These are phyloP conservation scores for Stevia rebaudiana DNA, from an alignment of 140 eudicot genomes.

Conservation along the genomic window DNA sequence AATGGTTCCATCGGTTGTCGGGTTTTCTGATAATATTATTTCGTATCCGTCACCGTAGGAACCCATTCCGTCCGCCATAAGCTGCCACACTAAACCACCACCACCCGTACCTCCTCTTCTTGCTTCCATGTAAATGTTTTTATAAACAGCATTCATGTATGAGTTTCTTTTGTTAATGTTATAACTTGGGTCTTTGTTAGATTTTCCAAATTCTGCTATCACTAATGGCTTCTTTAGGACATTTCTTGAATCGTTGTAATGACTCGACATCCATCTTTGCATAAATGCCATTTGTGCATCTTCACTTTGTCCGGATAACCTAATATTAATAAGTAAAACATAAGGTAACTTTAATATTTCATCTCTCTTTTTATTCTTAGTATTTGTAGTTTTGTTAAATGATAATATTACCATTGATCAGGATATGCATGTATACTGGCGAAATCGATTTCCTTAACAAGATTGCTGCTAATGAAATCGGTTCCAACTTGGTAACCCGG, in stretches of 20 bases:
- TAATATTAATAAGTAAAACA: too few relatives aligned
- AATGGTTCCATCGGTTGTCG: conserved; percentile 32
- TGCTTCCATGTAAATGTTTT: conserved; percentile 40
- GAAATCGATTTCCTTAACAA: conserved; percentile 47
- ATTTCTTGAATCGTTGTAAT: conserved; percentile 44
- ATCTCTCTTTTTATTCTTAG: too few relatives aligned
- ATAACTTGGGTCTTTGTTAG: conserved; percentile 45
- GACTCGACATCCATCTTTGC: conserved; percentile 61
- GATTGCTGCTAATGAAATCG: conserved; percentile 55
- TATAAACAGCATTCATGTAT: conserved; percentile 35
- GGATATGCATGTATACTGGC: conserved; percentile 67
- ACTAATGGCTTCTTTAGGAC: conserved; percentile 53
- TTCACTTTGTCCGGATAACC: conserved; percentile 45
- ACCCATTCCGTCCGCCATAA: conserved; percentile 47
- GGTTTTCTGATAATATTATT: conserved; percentile 36
- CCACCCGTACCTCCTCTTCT: conserved; percentile 41
- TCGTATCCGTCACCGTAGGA: conserved; percentile 45
- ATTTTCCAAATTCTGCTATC: conserved; percentile 59
- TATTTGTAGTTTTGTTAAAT: too few relatives aligned
- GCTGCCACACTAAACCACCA: conserved; percentile 53
- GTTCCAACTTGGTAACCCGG: conserved; percentile 66
- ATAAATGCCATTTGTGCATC: conserved; percentile 55
- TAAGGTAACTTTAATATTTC: too few relatives aligned
- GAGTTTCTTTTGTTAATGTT: conserved; percentile 34
- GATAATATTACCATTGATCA: conserved; percentile 59